phyloP scores from a whole-genome alignment of 306 rosid genomes.

The Cotoneaster glaucophyllus region DNA sequence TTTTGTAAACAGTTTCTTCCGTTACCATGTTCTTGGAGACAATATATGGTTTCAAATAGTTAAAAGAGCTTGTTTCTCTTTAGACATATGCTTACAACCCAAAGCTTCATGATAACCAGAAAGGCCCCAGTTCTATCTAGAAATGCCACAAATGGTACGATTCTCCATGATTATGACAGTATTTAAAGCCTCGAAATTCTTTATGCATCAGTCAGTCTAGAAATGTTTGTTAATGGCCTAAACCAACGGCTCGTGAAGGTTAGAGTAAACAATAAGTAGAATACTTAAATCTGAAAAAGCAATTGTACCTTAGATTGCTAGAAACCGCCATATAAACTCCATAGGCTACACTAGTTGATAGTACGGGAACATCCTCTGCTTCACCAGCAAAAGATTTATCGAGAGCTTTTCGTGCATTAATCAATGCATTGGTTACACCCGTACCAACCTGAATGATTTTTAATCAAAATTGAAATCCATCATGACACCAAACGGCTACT shows the following conservation, averaged over 20 bases:
- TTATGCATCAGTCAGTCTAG: not conserved
- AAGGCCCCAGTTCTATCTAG: not conserved
- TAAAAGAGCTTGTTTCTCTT: not conserved
- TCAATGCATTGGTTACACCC: constrained; percentile 71
- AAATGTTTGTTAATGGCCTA: not conserved
- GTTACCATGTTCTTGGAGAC: not conserved
- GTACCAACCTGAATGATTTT: constrained; percentile 62
- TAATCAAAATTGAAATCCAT: not conserved
- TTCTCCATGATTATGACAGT: not conserved
- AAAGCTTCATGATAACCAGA: not conserved
- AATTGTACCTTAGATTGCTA: constrained; percentile 82
- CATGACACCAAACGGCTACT: not conserved
- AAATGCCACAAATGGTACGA: not conserved
- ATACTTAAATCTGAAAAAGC: not conserved
- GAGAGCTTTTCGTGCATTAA: constrained; percentile 65
- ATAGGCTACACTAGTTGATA: constrained; percentile 82
- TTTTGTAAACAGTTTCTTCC: not conserved
- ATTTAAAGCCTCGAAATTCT: not conserved
- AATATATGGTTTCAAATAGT: not conserved
- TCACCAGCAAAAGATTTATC: constrained; percentile 60
- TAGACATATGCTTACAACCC: not conserved
- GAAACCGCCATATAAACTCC: constrained; percentile 92
- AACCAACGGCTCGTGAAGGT: not conserved
- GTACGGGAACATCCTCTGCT: constrained; percentile 74
- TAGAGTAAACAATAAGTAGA: not conserved